Base-by-base conservation (phyloP, 2,329 filamentous ascomycete species). In the Fusarium palustre region DNA sequence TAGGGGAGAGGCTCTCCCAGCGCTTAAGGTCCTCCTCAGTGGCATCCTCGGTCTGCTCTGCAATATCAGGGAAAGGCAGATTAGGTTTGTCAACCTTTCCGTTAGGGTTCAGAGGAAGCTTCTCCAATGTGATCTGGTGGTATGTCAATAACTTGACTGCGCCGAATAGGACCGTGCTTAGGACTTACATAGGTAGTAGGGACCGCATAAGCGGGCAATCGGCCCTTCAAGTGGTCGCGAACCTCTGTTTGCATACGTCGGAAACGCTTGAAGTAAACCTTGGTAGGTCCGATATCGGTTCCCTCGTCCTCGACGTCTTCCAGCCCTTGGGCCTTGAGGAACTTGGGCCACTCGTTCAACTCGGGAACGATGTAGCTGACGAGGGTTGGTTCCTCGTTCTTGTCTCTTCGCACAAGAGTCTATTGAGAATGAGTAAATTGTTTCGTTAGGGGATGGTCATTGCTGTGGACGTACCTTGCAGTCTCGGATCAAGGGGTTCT, bases 321-420 rank as follows among this genome's bases (percentile, higher is more conserved):
- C 3, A 86, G 76, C 15, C 83, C 81, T 66, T 85, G 81, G 53
- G 82, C 80, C 46, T 87, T 79, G 31, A 94, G 82, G 87, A 89
- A 95, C 22, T 86, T 81, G 2, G 34, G 48, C 93, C 93, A 97
- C 70, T 90, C 87, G 67, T 86, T 86, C 5, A 70, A n/a, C 28
- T 75, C 73, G 12, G 94, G 93, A 5, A 97, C 94, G 64, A 97
- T 88, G 79, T 97, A 97, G 78, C 91, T 97, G 73, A 97, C 92
- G 22, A 98, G 84, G 0, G 87, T 95, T 18, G 89, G 92, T 78
- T 97, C 95, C 78, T 78, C 93, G 52, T 80, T 67, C 22, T 50
- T 46, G 33, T 78, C 66, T 55, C 76, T 67, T 46, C 79, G 88
- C 6, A 98, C 88, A 4, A 98, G 82, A 0, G 95, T 98, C 71